A percentile compares a stretch with the other conserved stretches of the same genome.
These are phyloP conservation scores for Neovahlkampfia damariscottae DNA, from an alignment of 78 protist species.

Conservation along the genomic window DNA sequence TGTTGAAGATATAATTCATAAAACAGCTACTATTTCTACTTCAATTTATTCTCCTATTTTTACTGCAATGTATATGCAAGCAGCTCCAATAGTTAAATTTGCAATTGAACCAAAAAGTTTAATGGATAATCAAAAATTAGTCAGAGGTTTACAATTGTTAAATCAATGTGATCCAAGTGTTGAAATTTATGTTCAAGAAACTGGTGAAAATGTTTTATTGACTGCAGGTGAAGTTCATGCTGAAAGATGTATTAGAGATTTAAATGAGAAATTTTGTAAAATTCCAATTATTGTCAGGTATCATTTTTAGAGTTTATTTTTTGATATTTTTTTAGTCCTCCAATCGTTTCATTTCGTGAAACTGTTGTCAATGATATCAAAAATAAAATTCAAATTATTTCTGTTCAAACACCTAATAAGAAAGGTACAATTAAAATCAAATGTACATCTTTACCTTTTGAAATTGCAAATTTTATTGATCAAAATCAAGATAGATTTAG, in stretches of 20 bases:
- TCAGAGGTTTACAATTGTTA: constrained; percentile 66
- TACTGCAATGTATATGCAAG: constrained; percentile 13
- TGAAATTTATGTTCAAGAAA: constrained; percentile 45
- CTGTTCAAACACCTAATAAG: constrained; percentile 40
- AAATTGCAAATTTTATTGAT: constrained; percentile 37
- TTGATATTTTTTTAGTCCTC: constrained; percentile 67
- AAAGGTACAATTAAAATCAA: constrained; percentile 22
- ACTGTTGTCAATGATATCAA: constrained; percentile 32
- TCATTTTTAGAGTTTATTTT: no score
- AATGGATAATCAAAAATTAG: constrained; percentile 40
- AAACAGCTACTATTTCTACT: constrained; percentile 66
- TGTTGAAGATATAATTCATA: constrained; percentile 44
- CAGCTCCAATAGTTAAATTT: constrained; percentile 74
- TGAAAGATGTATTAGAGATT: constrained; percentile 78
- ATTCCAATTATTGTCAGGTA: background rate
- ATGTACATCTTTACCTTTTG: constrained; percentile 42
- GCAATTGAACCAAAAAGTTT: constrained; percentile 62
- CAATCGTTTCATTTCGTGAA: constrained; percentile 85
- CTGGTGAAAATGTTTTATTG: constrained; percentile 83
- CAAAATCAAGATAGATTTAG: constrained; percentile 19
- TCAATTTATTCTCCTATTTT: constrained; percentile 7
- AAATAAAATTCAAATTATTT: background rate
- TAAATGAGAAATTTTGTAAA: constrained; percentile 59
- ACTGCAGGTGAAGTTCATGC: constrained; percentile 87
- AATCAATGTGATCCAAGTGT: constrained; percentile 84